Evolutionary conservation across 495 filamentous ascomycete genomes (phyloP).

Genomic region (Aspergillus conjunctus): DNA sequence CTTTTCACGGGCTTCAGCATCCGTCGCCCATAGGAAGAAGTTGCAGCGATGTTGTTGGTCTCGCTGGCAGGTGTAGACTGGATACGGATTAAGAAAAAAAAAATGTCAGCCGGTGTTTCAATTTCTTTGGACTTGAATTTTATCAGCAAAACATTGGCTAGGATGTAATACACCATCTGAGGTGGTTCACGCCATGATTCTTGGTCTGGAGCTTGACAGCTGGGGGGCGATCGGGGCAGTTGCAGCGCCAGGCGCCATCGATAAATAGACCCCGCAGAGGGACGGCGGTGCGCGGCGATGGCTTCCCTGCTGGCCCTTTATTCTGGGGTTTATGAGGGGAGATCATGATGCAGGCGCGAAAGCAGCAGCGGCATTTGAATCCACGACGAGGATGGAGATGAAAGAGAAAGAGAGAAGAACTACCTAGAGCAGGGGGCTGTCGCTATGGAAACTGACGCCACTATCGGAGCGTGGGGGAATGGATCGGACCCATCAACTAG

Average conservation of each 20-base stretch:
- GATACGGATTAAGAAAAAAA: neutral
- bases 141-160: neutral
- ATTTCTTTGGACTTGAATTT: neutral
- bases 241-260: conserved; percentile 62
- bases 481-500: neutral
- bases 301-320: conserved; percentile 7
- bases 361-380: neutral
- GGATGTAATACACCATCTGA: conserved; percentile 54
- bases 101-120: neutral
- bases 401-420: neutral
- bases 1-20: conserved; percentile 60
- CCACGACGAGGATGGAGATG: neutral
- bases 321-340: conserved; percentile 28
- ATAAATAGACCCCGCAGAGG: conserved; percentile 57
- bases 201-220: conserved; percentile 63
- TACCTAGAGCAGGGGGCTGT: conserved; percentile 6
- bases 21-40: conserved; percentile 73
- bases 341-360: conserved; percentile 16
- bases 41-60: conserved; percentile 54
- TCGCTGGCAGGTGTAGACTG: conserved; percentile 68
- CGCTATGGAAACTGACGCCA: conserved; percentile 30
- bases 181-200: conserved; percentile 67
- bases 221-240: conserved; percentile 64
- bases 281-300: conserved; percentile 35
- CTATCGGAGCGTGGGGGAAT: conserved; percentile 11